Evolutionary conservation across 2,329 filamentous ascomycete genomes (phyloP).

Genomic region (Talaromyces sp.): DNA sequence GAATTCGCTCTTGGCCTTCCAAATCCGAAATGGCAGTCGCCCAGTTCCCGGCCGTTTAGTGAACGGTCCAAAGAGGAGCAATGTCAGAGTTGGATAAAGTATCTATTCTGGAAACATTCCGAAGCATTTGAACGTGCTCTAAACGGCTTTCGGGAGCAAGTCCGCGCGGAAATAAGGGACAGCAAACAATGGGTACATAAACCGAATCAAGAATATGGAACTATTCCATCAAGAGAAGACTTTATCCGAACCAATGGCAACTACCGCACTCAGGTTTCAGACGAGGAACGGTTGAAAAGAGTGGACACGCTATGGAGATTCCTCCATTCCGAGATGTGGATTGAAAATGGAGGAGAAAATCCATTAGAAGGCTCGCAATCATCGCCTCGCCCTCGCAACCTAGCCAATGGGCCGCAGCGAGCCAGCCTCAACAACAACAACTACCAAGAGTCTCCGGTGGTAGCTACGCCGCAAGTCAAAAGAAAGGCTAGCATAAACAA

Average conservation of each 20-base stretch:
- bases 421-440: slow-evolving; percentile 15
- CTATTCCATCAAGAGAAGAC: slow-evolving; percentile 25
- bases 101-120: slow-evolving; percentile 14
- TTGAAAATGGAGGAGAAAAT: slow-evolving; percentile 28
- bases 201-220: slow-evolving; percentile 29
- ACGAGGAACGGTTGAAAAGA: slow-evolving; percentile 28
- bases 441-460: slow-evolving; percentile 13
- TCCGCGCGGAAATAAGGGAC: not conserved
- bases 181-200: slow-evolving; percentile 27
- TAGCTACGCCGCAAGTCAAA: slow-evolving; percentile 19
- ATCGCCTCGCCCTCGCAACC: slow-evolving; percentile 16
- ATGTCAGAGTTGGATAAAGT: slow-evolving; percentile 13
- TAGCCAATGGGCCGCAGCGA: slow-evolving; percentile 21
- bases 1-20: slow-evolving; percentile 18
- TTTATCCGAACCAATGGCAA: slow-evolving; percentile 23
- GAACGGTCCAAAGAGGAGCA: slow-evolving; percentile 18
- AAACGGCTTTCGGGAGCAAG: slow-evolving; percentile 12
- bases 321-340: slow-evolving; percentile 35
- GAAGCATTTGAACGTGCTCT: slow-evolving; percentile 15
- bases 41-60: slow-evolving; percentile 6
- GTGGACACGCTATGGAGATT: slow-evolving; percentile 30
- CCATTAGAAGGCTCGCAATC: slow-evolving; percentile 14
- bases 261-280: slow-evolving; percentile 19
- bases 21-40: slow-evolving; percentile 18
- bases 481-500: slow-evolving; percentile 22